A percentile compares a stretch with the other conserved stretches of the same genome.
Conservation (phyloP, 192 early-diverging fungal genomes). For the Physocladia obscura region DNA sequence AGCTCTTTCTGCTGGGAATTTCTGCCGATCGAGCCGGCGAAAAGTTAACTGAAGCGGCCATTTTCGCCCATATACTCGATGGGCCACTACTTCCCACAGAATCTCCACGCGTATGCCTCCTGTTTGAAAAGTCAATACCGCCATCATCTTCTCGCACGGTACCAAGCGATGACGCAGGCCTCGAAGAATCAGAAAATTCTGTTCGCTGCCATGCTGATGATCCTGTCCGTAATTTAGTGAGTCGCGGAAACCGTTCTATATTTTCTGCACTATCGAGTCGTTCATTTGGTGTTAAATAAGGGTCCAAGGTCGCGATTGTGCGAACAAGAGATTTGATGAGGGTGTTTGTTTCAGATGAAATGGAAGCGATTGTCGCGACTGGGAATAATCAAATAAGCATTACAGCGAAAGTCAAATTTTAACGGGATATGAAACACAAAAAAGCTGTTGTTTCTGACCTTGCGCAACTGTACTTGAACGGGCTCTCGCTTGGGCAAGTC, state of each 20-base stretch:
- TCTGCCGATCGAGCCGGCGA: too few relatives aligned
- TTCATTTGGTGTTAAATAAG: constrained; percentile 6
- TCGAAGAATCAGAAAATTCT: background rate
- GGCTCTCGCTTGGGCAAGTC: background rate
- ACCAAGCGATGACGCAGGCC: background rate
- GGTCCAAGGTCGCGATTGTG: background rate
- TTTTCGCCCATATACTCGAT: too few relatives aligned
- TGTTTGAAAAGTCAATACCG: too few relatives aligned
- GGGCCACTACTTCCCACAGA: too few relatives aligned
- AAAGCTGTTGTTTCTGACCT: background rate
- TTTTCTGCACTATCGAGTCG: constrained; percentile 5
- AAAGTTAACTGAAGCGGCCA: too few relatives aligned
- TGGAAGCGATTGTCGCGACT: background rate
- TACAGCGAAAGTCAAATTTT: background rate
- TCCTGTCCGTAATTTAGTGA: background rate
- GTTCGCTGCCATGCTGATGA: background rate
- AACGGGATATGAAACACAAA: background rate
- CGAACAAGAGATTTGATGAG: background rate
- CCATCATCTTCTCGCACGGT: too few relatives aligned
- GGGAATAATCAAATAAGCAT: background rate
- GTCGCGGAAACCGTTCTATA: background rate
- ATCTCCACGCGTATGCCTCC: too few relatives aligned
- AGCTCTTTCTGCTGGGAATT: too few relatives aligned
- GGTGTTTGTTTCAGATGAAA: background rate
- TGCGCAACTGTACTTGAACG: background rate